phyloP scores from a whole-genome alignment of 2,329 filamentous ascomycete genomes.

The Akanthomyces lecanii region DNA sequence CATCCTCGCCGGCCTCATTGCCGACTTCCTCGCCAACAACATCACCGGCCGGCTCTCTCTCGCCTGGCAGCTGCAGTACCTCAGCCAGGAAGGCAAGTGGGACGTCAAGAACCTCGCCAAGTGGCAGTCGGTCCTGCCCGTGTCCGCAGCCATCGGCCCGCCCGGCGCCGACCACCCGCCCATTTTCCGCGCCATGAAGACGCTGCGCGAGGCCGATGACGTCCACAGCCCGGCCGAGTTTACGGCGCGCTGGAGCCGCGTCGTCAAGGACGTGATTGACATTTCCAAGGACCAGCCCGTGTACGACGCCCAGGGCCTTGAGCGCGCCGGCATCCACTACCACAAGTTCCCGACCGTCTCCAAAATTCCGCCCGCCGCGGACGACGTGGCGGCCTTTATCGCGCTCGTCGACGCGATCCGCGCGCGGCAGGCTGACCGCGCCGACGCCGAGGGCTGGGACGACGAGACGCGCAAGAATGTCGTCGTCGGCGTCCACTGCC shows the following conservation, averaged over 20 bases:
- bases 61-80: constrained; percentile 86
- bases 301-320: constrained; percentile 72
- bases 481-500: constrained; percentile 84
- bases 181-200: constrained; percentile 88
- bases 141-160: constrained; percentile 69
- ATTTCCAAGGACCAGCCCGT: constrained; percentile 89
- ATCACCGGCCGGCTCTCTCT: constrained; percentile 75
- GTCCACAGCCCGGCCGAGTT: constrained; percentile 73
- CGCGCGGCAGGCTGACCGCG: constrained; percentile 42
- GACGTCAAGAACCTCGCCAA: constrained; percentile 95
- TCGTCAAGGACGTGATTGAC: constrained; percentile 76
- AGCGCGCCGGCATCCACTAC: constrained; percentile 63
- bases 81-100: constrained; percentile 91
- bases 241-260: constrained; percentile 59
- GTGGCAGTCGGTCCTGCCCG: constrained; percentile 75
- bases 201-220: constrained; percentile 82
- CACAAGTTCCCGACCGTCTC: constrained; percentile 90
- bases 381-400: constrained; percentile 52
- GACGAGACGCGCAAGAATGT: constrained; percentile 28
- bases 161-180: constrained; percentile 33
- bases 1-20: constrained; percentile 73
- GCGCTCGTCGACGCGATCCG: constrained; percentile 56
- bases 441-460: constrained; percentile 36
- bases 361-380: constrained; percentile 71
- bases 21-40: constrained; percentile 71